Evolutionary conservation across 2,329 filamentous ascomycete genomes (phyloP), one percentile per base, ranked within the genome.

Genomic region (Alternaria arbusti): DNA sequence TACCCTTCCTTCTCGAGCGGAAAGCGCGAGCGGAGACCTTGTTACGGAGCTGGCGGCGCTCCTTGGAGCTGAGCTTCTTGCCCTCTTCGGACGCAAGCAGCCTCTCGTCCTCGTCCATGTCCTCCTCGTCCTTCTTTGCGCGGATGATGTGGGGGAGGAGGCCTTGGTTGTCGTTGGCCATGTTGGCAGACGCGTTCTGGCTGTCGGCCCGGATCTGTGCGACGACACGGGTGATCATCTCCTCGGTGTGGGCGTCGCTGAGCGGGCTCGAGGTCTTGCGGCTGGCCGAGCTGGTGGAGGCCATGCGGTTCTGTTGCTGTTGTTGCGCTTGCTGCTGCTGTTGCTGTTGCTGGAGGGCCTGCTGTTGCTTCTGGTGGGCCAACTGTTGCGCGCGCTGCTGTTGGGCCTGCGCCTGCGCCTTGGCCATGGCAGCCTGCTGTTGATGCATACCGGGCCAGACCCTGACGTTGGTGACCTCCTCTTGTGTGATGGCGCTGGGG

Each of bases 21-120:
- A 99, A 99, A 55, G 95, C 95, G 71, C 96, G 93, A 66, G 96
- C 96, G 45, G 96, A 99, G 5, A 99, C 96, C 84, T 99, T 99
- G 87, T 99, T 99, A 68, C 96, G 89, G n/a, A 99, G 87, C 82
- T 98, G 96, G 70, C 96, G 90, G 64, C 96, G 90, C 82, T 98
- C 94, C 84, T 98, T 98, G 85, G 93, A 97, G 82, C 90, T 96
- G n/a, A 99, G 87, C 85, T 97, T 97, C 90, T 99, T 99, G 74
- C 95, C 96, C 82, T 97, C 95, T 75, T 99, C 96, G 65, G 94
- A 97, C n/a, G 93, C 93, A 51, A 97, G 86, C 10, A 97, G 86
- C 70, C 93, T 88, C 85, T 98, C 96, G 74, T 98, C 96, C 80
- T 97, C 95, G 73, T 99, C 96, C 95, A 99, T 98, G 57, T 98